These are phyloP conservation scores for Phragmites australis DNA, from an alignment of 176 grass and related monocot species.

Conservation along the genomic window DNA sequence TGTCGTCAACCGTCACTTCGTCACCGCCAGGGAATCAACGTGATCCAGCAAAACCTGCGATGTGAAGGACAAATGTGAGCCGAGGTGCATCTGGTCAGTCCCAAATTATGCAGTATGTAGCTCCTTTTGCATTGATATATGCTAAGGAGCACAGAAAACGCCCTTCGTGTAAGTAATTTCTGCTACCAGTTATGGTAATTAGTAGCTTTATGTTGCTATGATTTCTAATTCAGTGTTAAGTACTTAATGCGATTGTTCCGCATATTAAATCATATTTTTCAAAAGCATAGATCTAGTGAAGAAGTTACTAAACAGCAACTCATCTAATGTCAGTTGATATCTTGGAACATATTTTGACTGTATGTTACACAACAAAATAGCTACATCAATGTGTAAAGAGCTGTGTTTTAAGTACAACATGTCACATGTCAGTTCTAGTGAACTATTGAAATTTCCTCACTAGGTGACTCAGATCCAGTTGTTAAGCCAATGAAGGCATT, in stretches of 20 bases:
- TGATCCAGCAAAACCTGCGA: slow-evolving; percentile 32
- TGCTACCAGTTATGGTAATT: not conserved
- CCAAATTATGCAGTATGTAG: not conserved
- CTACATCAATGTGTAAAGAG: not conserved
- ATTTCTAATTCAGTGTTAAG: not conserved
- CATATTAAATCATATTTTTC: not conserved
- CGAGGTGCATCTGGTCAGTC: not conserved
- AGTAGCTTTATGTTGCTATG: not conserved
- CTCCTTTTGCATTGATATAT: not conserved
- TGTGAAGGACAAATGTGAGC: slow-evolving; percentile 18
- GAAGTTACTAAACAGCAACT: not conserved
- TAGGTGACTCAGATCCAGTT: not conserved
- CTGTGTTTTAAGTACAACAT: not conserved
- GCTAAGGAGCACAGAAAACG: not conserved
- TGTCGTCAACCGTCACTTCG: slow-evolving; percentile 24
- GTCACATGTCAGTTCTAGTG: not conserved
- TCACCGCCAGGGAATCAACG: slow-evolving; percentile 34
- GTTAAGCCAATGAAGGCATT: not conserved
- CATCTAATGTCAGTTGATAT: not conserved
- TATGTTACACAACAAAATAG: not conserved
- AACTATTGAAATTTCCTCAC: not conserved
- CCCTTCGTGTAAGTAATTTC: not conserved
- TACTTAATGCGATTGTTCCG: not conserved
- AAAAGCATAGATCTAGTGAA: not conserved
- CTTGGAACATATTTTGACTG: not conserved